Percentiles rank a stretch among this genome's conserved stretches.
Evolutionary conservation across 192 early-diverging fungal species (phyloP).

Genomic region (Entomortierella lignicola): DNA sequence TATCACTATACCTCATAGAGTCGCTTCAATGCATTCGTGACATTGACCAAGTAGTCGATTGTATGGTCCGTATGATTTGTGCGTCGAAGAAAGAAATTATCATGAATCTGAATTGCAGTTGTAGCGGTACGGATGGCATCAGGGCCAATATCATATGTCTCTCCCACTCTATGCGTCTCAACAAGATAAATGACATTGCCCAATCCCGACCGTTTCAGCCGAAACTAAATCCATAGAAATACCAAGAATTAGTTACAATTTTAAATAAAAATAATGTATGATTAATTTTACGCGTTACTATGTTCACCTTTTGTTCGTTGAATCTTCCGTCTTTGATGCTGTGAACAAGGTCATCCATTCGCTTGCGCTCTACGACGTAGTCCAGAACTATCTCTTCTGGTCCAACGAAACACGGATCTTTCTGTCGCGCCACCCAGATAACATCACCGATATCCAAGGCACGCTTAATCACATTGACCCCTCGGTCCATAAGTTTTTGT

Average conservation of each 20-base stretch:
- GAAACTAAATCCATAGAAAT: slow-evolving; percentile 60
- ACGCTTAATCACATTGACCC: slow-evolving; percentile 66
- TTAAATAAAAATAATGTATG: too few relatives aligned
- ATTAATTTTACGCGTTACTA: too few relatives aligned
- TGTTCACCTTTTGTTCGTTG: slow-evolving; percentile 87
- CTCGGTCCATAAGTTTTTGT: slow-evolving; percentile 68
- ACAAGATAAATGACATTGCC: slow-evolving; percentile 87
- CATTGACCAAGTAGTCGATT: slow-evolving; percentile 75
- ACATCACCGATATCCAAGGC: slow-evolving; percentile 89
- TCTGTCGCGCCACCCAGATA: slow-evolving; percentile 82
- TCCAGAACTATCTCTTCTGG: slow-evolving; percentile 82
- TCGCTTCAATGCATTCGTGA: slow-evolving; percentile 67
- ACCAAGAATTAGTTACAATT: neutral
- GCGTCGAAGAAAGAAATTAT: slow-evolving; percentile 88
- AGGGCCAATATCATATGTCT: slow-evolving; percentile 68
- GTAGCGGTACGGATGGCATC: slow-evolving; percentile 78
- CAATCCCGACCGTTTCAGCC: slow-evolving; percentile 76
- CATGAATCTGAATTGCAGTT: slow-evolving; percentile 76
- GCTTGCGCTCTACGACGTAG: slow-evolving; percentile 91
- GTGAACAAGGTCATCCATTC: slow-evolving; percentile 90
- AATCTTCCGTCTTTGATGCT: slow-evolving; percentile 96
- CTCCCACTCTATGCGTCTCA: slow-evolving; percentile 81
- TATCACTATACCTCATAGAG: slow-evolving; percentile 70
- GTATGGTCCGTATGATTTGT: slow-evolving; percentile 85
- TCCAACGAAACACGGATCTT: slow-evolving; percentile 5